Conservation (phyloP, 106 monocot genomes). For the Dioscorea dumetorum region DNA sequence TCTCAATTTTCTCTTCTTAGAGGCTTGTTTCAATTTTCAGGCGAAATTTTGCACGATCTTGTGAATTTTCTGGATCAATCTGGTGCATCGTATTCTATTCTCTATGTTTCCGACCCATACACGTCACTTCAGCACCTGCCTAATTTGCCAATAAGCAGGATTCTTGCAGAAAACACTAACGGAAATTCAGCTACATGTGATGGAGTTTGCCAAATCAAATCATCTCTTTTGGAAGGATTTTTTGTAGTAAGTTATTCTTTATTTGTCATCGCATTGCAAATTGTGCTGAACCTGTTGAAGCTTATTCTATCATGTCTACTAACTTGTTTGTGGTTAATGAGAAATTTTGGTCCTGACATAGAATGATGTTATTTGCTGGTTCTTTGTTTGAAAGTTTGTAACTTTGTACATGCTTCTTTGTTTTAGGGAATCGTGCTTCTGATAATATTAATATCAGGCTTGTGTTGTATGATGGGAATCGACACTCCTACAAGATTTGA, state of each 20-base stretch:
- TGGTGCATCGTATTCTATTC: constrained; percentile 50
- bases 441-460: constrained; percentile 84
- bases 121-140: constrained; percentile 5
- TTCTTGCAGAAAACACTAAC: constrained; percentile 36
- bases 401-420: background rate
- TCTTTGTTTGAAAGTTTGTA: background rate
- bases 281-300: too few species aligned
- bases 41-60: constrained; percentile 49
- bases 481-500: constrained; percentile 84
- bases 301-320: too few species aligned
- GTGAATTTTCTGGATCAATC: constrained; percentile 40
- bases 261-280: too few species aligned
- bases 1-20: background rate
- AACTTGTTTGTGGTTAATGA: too few species aligned
- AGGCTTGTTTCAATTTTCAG: constrained; percentile 17
- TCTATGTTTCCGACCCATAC: constrained; percentile 54
- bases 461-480: constrained; percentile 95
- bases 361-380: too few species aligned
- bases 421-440: constrained; percentile 85
- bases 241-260: constrained; percentile 49
- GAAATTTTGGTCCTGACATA: too few species aligned
- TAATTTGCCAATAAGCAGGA: constrained; percentile 20
- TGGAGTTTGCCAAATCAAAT: constrained; percentile 44
- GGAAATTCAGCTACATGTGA: constrained; percentile 32
- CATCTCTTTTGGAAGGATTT: constrained; percentile 53